Conservation (phyloP, 768 basidiomycete genomes). For the Russula emetica region DNA sequence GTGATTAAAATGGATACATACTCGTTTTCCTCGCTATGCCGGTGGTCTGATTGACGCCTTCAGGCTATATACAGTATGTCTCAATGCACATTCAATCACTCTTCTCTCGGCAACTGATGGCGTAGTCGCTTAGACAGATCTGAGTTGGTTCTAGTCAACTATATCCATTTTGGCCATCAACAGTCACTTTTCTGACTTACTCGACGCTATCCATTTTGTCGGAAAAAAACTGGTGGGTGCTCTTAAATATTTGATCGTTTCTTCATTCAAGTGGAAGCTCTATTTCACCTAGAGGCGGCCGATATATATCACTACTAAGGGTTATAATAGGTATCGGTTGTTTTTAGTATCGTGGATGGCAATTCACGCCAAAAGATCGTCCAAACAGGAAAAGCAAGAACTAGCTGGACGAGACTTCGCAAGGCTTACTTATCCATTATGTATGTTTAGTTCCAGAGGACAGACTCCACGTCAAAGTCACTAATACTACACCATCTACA, state of each 20-base stretch:
- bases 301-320: not conserved
- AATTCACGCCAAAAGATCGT: not conserved
- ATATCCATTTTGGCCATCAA: not conserved
- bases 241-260: not conserved
- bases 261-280: not conserved
- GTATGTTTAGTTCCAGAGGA: not conserved
- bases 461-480: not conserved
- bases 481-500: not conserved
- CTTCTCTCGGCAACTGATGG: not conserved
- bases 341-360: not conserved
- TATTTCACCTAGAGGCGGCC: not conserved
- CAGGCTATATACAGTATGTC: not conserved
- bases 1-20: not conserved
- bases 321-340: not conserved
- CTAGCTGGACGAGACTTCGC: not conserved
- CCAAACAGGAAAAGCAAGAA: not conserved
- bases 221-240: not conserved
- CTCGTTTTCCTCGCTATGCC: not conserved
- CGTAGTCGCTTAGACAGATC: too few species aligned
- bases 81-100: not conserved
- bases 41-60: not conserved
- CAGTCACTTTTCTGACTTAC: not conserved
- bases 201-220: not conserved
- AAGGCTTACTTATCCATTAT: not conserved
- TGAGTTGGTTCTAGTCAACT: not conserved